phyloP scores from a whole-genome alignment of 2,329 filamentous ascomycete species.

The Gaeumannomyces sp. region DNA sequence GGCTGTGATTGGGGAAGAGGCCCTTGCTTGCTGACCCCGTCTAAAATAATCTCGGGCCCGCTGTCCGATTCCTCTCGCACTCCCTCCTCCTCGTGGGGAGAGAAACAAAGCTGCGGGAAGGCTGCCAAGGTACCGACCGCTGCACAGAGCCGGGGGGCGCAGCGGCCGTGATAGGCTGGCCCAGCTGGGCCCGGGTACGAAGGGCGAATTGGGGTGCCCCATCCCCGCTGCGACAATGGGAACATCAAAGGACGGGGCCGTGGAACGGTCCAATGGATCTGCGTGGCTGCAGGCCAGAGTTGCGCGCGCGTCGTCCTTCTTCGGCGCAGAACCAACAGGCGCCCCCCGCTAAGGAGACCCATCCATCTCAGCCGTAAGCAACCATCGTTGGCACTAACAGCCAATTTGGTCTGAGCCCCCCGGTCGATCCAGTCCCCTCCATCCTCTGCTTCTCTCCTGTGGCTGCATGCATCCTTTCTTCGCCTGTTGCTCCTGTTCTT shows the following conservation, averaged over 20 bases:
- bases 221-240: neutral
- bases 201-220: neutral
- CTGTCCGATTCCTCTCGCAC: neutral
- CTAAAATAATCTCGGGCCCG: neutral
- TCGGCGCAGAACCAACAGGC: neutral
- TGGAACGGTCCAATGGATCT: neutral
- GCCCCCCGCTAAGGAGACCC: neutral
- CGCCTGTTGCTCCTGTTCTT: neutral
- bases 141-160: neutral
- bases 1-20: neutral
- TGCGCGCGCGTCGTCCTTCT: neutral
- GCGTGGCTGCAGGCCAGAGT: neutral
- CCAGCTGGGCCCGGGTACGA: neutral
- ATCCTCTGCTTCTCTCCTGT: neutral
- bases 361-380: conserved; percentile 1
- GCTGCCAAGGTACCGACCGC: neutral
- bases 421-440: neutral
- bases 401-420: conserved; percentile 1
- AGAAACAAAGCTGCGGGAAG: neutral
- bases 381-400: conserved; percentile 1
- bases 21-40: neutral
- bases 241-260: no score
- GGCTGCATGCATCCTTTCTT: neutral
- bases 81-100: neutral
- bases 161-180: neutral